phyloP scores from a whole-genome alignment of 441 rosid species.

The Raphanus hybrid region DNA sequence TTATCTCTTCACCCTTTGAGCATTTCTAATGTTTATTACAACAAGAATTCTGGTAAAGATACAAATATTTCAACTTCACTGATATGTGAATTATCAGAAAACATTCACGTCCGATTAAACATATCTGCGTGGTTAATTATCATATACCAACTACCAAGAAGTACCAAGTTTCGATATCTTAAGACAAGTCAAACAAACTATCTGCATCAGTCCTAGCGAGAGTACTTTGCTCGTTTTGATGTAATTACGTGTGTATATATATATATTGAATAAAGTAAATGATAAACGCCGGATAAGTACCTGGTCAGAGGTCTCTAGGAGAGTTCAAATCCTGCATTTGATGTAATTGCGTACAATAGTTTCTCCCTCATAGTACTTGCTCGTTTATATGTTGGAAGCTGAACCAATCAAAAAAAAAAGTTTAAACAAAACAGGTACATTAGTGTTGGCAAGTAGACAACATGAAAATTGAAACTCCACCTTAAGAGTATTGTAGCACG shows the following conservation, averaged over 20 bases:
- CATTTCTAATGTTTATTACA: too few relatives aligned
- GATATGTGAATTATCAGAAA: not conserved
- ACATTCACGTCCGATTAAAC: constrained; percentile 12
- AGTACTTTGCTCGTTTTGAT: too few relatives aligned
- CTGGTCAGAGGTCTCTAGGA: constrained; percentile 56
- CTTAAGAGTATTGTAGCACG: constrained; percentile 99
- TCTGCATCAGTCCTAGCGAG: not conserved
- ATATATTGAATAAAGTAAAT: constrained; percentile 15
- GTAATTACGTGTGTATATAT: too few relatives aligned
- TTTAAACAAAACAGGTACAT: constrained; percentile 5
- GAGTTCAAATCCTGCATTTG: constrained; percentile 98
- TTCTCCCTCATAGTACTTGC: constrained; percentile 91
- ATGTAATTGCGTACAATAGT: constrained; percentile 94
- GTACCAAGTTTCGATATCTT: constrained; percentile 13
- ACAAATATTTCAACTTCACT: constrained; percentile 10
- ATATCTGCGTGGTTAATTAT: constrained; percentile 14
- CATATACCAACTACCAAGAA: constrained; percentile 19
- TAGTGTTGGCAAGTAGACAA: constrained; percentile 19
- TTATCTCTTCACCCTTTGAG: too few relatives aligned
- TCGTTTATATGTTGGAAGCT: constrained; percentile 97
- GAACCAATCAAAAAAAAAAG: constrained; percentile 46
- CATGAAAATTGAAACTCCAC: constrained; percentile 43
- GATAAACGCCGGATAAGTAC: constrained; percentile 45
- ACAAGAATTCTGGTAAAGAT: constrained; percentile 16
- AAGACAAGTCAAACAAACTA: constrained; percentile 11